A percentile compares a stretch with the other conserved stretches of the same genome.
Conservation (phyloP, 768 basidiomycete genomes). For the Tephrocybe sp. region DNA sequence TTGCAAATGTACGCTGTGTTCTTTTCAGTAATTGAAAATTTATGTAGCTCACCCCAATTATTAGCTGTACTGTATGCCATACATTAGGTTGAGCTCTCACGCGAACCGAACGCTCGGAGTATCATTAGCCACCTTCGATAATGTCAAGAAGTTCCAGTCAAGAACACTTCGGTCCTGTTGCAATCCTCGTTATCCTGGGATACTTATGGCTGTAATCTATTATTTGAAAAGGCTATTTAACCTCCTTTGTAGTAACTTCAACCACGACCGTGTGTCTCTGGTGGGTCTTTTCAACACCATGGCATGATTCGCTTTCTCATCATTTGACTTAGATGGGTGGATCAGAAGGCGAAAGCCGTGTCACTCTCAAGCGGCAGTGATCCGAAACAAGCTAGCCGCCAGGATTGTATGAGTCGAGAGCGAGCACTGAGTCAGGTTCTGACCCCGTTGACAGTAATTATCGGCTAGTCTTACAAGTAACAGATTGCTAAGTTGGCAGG, state of each 20-base stretch:
- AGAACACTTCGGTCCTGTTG: conserved; percentile 78
- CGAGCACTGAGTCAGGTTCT: conserved; percentile 40
- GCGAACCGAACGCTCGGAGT: conserved; percentile 47
- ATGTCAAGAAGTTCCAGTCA: conserved; percentile 81
- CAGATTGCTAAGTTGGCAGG: conserved; percentile 75
- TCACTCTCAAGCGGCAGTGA: conserved; percentile 79
- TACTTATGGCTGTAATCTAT: conserved; percentile 16
- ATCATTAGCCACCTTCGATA: conserved; percentile 71
- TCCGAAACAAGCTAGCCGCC: conserved; percentile 81
- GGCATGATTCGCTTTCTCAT: neutral
- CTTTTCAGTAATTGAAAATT: neutral
- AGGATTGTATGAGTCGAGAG: conserved; percentile 71
- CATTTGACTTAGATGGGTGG: conserved; percentile 60
- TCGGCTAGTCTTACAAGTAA: conserved; percentile 59
- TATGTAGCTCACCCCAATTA: neutral
- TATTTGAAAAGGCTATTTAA: neutral
- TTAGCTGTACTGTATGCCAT: conserved; percentile 51
- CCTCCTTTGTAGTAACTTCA: conserved; percentile 66
- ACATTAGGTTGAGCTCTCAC: neutral
- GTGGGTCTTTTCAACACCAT: conserved; percentile 22
- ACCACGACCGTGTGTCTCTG: conserved; percentile 78
- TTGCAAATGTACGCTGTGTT: conserved; percentile 43
- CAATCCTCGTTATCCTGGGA: conserved; percentile 52
- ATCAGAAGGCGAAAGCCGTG: conserved; percentile 86
- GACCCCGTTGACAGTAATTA: neutral